Base-by-base conservation (phyloP, 1,284 basidiomycete genomes). In the Pseudomicrostroma phylloplanum region DNA sequence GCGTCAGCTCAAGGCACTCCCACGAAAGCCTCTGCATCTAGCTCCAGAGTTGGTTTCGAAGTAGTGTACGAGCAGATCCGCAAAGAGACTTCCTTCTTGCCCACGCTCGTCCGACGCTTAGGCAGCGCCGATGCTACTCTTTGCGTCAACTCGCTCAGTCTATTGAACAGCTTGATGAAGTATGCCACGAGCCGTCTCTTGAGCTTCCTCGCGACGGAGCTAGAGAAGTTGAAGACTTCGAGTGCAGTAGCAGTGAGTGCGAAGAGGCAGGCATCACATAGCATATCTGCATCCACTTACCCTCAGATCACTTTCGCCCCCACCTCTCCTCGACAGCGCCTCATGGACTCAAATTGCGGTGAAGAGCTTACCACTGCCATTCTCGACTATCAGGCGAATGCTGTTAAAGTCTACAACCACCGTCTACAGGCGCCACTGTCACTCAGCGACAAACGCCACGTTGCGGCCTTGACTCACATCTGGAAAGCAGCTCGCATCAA, bases 321-420 rank as follows among this genome's bases (percentile, higher is more conserved):
- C 40, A 60, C 46, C 39, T 65, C 58, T 65, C 58, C 67, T 30
- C 30, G 9, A 36, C 30, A 36, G 30, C 65, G 61, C 49, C 30
- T 67, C 49, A 93, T 96, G 87, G 88, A 89, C 15, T 84, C 88
- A 17, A 89, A 90, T 74, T 88, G 88, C 25, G 86, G 88, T 51
- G 91, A 93, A 69, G 91, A 93, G 76, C 82, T 91, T 55, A 87
- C 88, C 2, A 90, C 88, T 0, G 89, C 88, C 65, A 90, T 96
- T 59, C 84, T 94, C 61, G 90, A 93, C 72, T 96, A 94, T 79
- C 92, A 96, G 82, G 87, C 89, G 48, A 91, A 91, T 78, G 86
- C 92, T 71, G 84, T 91, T 59, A 85, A 89, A 30, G 86, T 92
- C 17, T 87, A 88, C 1, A 88, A 90, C 72, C 85, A 87, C 57